Conservation (phyloP, 2,329 filamentous ascomycete species). For the Pseudopyrenochaeta lycopersici region DNA sequence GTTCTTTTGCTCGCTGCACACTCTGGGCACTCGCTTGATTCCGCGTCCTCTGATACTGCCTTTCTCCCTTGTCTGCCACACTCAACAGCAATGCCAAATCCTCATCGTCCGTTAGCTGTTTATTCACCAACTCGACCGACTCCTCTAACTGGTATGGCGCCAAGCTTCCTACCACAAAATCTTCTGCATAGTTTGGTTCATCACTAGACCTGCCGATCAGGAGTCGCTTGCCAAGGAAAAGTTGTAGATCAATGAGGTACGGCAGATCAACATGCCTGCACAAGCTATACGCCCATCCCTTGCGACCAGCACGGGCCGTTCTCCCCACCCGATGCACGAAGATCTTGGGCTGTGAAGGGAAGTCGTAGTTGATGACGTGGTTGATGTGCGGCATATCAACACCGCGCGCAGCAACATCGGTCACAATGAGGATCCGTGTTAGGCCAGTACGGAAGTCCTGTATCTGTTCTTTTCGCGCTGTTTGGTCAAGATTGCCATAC, state of each 20-base stretch:
- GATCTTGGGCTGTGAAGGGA: slow-evolving; percentile 94
- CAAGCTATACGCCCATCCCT: slow-evolving; percentile 94
- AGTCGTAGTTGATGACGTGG: slow-evolving; percentile 99
- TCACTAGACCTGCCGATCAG: slow-evolving; percentile 73
- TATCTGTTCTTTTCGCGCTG: slow-evolving; percentile 89
- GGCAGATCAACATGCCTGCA: slow-evolving; percentile 88
- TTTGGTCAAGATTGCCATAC: slow-evolving; percentile 94
- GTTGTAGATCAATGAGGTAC: slow-evolving; percentile 90
- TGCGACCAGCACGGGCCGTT: slow-evolving; percentile 90
- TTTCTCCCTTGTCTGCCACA: slow-evolving; percentile 89
- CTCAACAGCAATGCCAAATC: slow-evolving; percentile 76
- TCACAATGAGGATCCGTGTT: slow-evolving; percentile 92
- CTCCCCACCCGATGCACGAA: slow-evolving; percentile 96
- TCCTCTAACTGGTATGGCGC: slow-evolving; percentile 76
- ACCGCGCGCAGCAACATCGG: slow-evolving; percentile 95
- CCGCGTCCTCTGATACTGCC: slow-evolving; percentile 87
- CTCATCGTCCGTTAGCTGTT: slow-evolving; percentile 75
- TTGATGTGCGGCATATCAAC: slow-evolving; percentile 96
- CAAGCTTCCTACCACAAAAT: slow-evolving; percentile 83
- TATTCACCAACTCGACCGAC: slow-evolving; percentile 83
- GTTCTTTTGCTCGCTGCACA: slow-evolving; percentile 83
- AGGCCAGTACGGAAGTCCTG: slow-evolving; percentile 86
- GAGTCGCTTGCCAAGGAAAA: slow-evolving; percentile 88
- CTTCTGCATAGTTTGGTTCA: slow-evolving; percentile 76
- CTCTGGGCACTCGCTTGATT: slow-evolving; percentile 91